Evolutionary conservation across 371 early-diverging fungal species (phyloP).

Genomic region (Rhizopus arrhizus): DNA sequence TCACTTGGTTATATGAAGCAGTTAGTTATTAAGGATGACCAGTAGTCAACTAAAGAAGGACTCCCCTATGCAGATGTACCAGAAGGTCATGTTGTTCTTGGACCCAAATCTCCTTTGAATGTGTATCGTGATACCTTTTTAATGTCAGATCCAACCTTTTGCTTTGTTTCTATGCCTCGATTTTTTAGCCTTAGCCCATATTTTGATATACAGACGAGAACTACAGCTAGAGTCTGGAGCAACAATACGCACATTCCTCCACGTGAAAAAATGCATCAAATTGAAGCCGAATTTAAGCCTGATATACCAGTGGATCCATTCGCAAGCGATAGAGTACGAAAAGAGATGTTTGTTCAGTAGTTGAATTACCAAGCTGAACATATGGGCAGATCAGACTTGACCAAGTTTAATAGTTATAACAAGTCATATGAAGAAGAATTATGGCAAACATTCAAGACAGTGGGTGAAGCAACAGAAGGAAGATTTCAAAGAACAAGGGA

Average conservation of each 20-base stretch:
- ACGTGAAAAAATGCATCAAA: slow-evolving; percentile 24
- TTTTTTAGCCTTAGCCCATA: slow-evolving; percentile 19
- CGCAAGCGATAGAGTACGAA: slow-evolving; percentile 18
- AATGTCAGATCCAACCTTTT: slow-evolving; percentile 38
- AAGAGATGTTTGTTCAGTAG: slow-evolving; percentile 30
- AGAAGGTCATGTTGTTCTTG: slow-evolving; percentile 16
- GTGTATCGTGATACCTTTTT: slow-evolving; percentile 39
- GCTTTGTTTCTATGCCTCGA: slow-evolving; percentile 35
- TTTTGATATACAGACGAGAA: slow-evolving; percentile 38
- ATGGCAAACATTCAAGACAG: background rate
- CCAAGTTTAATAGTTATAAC: slow-evolving; percentile 7
- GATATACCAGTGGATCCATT: slow-evolving; percentile 8
- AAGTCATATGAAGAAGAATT: slow-evolving; percentile 10
- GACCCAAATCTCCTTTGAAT: slow-evolving; percentile 25
- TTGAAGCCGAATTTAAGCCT: slow-evolving; percentile 14
- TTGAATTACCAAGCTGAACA: slow-evolving; percentile 37
- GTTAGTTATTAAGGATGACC: slow-evolving; percentile 10
- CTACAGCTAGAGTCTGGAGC: slow-evolving; percentile 45
- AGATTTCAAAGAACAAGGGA: slow-evolving; percentile 7
- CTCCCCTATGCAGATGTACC: slow-evolving; percentile 14
- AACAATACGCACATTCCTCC: slow-evolving; percentile 33
- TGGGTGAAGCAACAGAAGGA: background rate
- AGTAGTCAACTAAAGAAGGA: background rate
- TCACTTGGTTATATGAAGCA: slow-evolving; percentile 56
- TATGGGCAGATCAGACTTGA: background rate